A percentile compares a stretch with the other conserved stretches of the same genome.
phyloP scores from a whole-genome alignment of 2,329 filamentous ascomycete genomes.

The Trichophyton schoenleinii region DNA sequence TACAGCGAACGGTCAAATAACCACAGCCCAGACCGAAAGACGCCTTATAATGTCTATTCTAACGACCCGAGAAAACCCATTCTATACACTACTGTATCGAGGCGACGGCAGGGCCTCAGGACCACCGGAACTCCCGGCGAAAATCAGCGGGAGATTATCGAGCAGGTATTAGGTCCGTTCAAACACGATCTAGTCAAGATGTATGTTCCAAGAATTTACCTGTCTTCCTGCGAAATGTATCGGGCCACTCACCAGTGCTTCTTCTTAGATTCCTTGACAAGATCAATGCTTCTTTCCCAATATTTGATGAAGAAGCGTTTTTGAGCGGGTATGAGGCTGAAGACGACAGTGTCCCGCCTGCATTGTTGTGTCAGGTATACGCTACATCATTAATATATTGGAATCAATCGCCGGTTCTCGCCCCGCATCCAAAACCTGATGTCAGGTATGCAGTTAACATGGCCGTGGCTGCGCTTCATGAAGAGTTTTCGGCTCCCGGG shows the following conservation, averaged over 20 bases:
- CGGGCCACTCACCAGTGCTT: constrained; percentile 15
- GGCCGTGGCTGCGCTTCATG: constrained; percentile 47
- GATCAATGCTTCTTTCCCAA: constrained; percentile 48
- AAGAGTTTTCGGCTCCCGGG: constrained; percentile 47
- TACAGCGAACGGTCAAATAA: constrained; percentile 34
- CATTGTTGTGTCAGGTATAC: constrained; percentile 46
- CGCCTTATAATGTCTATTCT: constrained; percentile 40
- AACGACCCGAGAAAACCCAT: constrained; percentile 36
- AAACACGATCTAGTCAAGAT: constrained; percentile 40
- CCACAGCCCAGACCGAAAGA: constrained; percentile 26
- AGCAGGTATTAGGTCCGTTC: constrained; percentile 47
- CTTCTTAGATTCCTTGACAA: constrained; percentile 42
- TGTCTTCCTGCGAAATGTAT: constrained; percentile 7
- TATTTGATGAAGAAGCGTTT: constrained; percentile 46
- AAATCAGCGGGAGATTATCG: constrained; percentile 44
- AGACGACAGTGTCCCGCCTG: constrained; percentile 39
- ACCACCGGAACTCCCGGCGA: constrained; percentile 32
- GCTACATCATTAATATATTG: constrained; percentile 48
- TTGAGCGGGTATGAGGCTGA: constrained; percentile 37
- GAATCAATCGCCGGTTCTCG: constrained; percentile 37
- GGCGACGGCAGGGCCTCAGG: constrained; percentile 37
- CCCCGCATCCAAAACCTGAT: constrained; percentile 42
- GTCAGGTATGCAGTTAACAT: constrained; percentile 51
- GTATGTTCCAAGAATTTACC: constrained; percentile 26
- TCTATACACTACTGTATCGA: constrained; percentile 38